phyloP scores from a whole-genome alignment of 768 basidiomycete genomes.

The Tephrocybe sp. region DNA sequence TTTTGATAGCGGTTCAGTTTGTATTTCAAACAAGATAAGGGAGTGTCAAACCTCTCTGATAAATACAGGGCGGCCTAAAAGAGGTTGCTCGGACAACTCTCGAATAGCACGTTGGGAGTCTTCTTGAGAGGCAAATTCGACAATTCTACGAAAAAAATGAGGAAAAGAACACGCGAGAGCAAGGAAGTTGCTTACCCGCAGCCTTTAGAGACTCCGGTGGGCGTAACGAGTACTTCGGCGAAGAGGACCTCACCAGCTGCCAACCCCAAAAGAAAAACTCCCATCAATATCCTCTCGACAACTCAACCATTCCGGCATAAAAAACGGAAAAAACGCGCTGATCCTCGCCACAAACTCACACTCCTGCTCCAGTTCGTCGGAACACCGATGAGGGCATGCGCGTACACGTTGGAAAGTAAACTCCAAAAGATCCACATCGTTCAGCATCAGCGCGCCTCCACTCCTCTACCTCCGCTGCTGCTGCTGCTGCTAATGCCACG shows the following conservation, averaged over 20 bases:
- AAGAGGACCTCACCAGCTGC: slow-evolving; percentile 99
- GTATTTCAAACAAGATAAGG: slow-evolving; percentile 1
- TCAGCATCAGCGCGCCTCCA: slow-evolving; percentile 17
- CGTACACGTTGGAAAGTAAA: slow-evolving; percentile 20
- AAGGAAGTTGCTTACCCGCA: slow-evolving; percentile 77
- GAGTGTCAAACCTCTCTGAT: slow-evolving; percentile 79
- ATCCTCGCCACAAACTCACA: slow-evolving; percentile 36
- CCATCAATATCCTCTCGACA: slow-evolving; percentile 89
- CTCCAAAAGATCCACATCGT: slow-evolving; percentile 19
- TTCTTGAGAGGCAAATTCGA: slow-evolving; percentile 89
- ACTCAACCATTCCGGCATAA: slow-evolving; percentile 55
- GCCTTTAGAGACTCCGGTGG: slow-evolving; percentile 95
- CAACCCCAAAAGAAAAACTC: slow-evolving; percentile 85
- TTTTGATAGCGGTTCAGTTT: neutral
- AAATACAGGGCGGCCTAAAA: slow-evolving; percentile 94
- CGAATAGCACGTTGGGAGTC: slow-evolving; percentile 87
- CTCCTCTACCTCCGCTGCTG: slow-evolving; percentile 27
- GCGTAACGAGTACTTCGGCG: slow-evolving; percentile 97
- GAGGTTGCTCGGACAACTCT: slow-evolving; percentile 82
- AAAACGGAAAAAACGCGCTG: slow-evolving; percentile 35
- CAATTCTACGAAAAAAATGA: slow-evolving; percentile 58
- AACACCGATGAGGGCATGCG: slow-evolving; percentile 15
- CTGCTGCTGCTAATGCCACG: slow-evolving; percentile 25
- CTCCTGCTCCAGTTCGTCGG: slow-evolving; percentile 36
- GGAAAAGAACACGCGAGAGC: slow-evolving; percentile 10